phyloP scores from a whole-genome alignment of 2,329 filamentous ascomycete genomes.

The Talaromyces albobiverticillius region DNA sequence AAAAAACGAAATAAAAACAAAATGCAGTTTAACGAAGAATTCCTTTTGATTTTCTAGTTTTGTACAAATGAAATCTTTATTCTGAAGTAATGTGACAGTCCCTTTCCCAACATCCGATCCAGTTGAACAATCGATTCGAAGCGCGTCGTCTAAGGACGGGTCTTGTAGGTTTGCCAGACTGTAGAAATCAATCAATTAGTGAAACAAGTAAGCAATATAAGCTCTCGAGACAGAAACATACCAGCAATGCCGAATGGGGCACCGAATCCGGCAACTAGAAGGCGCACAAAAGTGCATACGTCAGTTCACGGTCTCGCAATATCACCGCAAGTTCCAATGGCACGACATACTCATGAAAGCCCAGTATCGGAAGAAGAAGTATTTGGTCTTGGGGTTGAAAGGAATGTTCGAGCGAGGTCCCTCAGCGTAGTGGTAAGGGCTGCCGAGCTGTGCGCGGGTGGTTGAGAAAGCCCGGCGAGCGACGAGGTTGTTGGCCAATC shows the following conservation, averaged over 20 bases:
- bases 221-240: constrained; percentile 39
- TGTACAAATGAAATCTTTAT: constrained; percentile 34
- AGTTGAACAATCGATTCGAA: constrained; percentile 7
- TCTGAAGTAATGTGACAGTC: constrained; percentile 20
- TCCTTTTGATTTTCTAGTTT: constrained; percentile 33
- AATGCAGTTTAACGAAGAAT: constrained; percentile 14
- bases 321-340: constrained; percentile 3
- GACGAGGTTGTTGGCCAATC: constrained; percentile 63
- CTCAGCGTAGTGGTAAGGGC: constrained; percentile 98
- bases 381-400: constrained; percentile 91
- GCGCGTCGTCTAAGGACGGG: constrained; percentile 32
- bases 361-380: constrained; percentile 83
- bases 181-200: constrained; percentile 26
- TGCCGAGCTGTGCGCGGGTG: constrained; percentile 78
- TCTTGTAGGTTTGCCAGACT: constrained; percentile 70
- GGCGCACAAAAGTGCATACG: constrained; percentile 12
- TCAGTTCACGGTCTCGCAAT: constrained; percentile 35
- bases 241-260: constrained; percentile 62
- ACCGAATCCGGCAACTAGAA: constrained; percentile 56
- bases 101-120: constrained; percentile 3
- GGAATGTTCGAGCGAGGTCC: constrained; percentile 92
- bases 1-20: constrained; percentile 11
- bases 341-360: constrained; percentile 63
- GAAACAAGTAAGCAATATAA: neutral
- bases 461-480: constrained; percentile 92